Conservation (phyloP, 2,329 filamentous ascomycete genomes). For the Incumbomyces delicatus region DNA sequence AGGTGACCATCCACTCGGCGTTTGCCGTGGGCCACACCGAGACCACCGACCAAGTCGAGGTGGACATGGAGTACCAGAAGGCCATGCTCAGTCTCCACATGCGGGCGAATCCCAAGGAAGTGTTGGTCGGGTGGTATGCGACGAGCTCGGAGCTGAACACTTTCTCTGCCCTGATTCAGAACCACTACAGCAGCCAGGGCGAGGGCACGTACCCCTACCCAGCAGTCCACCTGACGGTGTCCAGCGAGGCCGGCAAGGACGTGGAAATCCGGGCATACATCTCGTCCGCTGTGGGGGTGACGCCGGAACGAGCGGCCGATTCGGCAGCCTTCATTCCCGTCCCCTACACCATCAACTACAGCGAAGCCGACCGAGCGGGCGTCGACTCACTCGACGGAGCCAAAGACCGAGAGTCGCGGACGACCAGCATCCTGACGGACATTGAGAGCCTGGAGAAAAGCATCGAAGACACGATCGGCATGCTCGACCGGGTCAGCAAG, state of each 20-base stretch:
- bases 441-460: slow-evolving; percentile 81
- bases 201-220: slow-evolving; percentile 96
- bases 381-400: slow-evolving; percentile 78
- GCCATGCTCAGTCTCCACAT: slow-evolving; percentile 94
- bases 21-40: slow-evolving; percentile 98
- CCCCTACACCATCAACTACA: slow-evolving; percentile 85
- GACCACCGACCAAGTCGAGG: slow-evolving; percentile 96
- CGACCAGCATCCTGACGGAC: slow-evolving; percentile 67
- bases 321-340: slow-evolving; percentile 97
- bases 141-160: slow-evolving; percentile 95
- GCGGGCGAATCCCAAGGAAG: slow-evolving; percentile 86
- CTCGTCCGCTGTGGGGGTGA: slow-evolving; percentile 87
- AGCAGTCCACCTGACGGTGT: slow-evolving; percentile 93
- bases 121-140: slow-evolving; percentile 96
- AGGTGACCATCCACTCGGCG: slow-evolving; percentile 90
- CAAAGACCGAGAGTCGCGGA: slow-evolving; percentile 66
- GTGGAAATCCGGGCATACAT: slow-evolving; percentile 92
- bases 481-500: slow-evolving; percentile 82
- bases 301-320: slow-evolving; percentile 86
- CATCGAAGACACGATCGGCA: slow-evolving; percentile 75
- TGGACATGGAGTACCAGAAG: slow-evolving; percentile 99
- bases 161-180: slow-evolving; percentile 97
- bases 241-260: slow-evolving; percentile 76
- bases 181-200: slow-evolving; percentile 96
- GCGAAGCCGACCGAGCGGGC: slow-evolving; percentile 64